phyloP scores from a whole-genome alignment of 495 filamentous ascomycete genomes.

The Podospora fimiseda region DNA sequence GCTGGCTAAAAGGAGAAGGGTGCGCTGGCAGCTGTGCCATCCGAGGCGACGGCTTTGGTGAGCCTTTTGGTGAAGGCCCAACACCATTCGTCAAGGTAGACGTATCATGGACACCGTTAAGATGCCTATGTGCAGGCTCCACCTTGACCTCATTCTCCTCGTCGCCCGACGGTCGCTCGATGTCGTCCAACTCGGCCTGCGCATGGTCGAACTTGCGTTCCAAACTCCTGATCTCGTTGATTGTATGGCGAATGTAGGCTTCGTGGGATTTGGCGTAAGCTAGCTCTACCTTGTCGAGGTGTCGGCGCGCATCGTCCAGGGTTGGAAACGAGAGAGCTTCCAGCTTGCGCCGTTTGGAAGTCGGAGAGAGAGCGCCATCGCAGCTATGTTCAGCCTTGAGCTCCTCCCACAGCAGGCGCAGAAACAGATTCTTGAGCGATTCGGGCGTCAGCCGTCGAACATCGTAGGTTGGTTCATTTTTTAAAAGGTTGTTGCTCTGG shows the following conservation, averaged over 20 bases:
- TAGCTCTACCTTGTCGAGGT: conserved; percentile 59
- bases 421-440: conserved; percentile 68
- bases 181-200: conserved; percentile 58
- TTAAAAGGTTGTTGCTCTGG: conserved; percentile 62
- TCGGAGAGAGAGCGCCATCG: conserved; percentile 37
- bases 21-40: not conserved
- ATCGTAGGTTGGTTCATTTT: conserved; percentile 62
- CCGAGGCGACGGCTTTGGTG: conserved; percentile 10
- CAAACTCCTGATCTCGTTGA: conserved; percentile 64
- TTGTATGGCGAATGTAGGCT: conserved; percentile 60
- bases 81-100: conserved; percentile 7
- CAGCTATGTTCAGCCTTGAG: conserved; percentile 35
- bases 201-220: conserved; percentile 62
- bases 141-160: not conserved
- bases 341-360: conserved; percentile 68
- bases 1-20: not conserved
- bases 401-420: conserved; percentile 70
- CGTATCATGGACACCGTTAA: conserved; percentile 15
- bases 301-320: conserved; percentile 56
- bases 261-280: conserved; percentile 68
- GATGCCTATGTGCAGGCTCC: conserved; percentile 34
- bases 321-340: conserved; percentile 56
- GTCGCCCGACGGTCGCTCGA: conserved; percentile 47
- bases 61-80: conserved; percentile 9
- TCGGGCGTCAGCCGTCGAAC: conserved; percentile 67